Evolutionary conservation across 1,139 yeast genomes (phyloP).

Genomic region (Pichia sp.): DNA sequence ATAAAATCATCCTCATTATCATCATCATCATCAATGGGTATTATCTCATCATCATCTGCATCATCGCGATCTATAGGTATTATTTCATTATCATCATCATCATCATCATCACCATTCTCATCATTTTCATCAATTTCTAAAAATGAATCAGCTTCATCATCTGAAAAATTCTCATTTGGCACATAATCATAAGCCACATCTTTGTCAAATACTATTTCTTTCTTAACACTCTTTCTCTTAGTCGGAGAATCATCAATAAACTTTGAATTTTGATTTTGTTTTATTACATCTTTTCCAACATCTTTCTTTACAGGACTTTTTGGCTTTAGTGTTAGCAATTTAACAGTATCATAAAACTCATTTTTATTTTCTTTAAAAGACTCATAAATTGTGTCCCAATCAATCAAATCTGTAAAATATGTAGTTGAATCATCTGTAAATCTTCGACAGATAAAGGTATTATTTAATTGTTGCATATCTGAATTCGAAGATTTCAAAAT

Average conservation of each 20-base stretch:
- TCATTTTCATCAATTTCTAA: conserved; percentile 15
- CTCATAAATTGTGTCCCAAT: conserved; percentile 32
- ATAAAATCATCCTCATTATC: too few relatives aligned
- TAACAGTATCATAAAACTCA: conserved; percentile 30
- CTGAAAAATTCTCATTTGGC: background rate
- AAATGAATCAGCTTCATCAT: conserved; percentile 1
- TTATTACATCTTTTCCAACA: background rate
- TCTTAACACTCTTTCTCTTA: background rate
- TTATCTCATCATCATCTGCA: too few relatives aligned
- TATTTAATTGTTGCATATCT: conserved; percentile 9
- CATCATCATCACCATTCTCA: conserved; percentile 1
- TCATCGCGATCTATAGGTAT: too few relatives aligned
- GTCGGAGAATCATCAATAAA: background rate
- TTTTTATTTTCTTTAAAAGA: conserved; percentile 27
- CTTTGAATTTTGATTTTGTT: background rate
- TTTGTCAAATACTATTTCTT: background rate
- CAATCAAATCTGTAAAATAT: conserved; percentile 31
- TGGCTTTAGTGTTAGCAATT: conserved; percentile 30
- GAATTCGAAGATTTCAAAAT: conserved; percentile 33
- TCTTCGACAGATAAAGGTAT: conserved; percentile 36
- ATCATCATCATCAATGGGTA: too few relatives aligned
- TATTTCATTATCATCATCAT: background rate
- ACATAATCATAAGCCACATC: too few relatives aligned
- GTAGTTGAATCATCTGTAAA: conserved; percentile 36
- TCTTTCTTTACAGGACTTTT: conserved; percentile 16